Percentiles rank a stretch among this genome's conserved stretches.
These are phyloP conservation scores for Daldinia grandis DNA, from an alignment of 495 filamentous ascomycete genomes.

Conservation along the genomic window DNA sequence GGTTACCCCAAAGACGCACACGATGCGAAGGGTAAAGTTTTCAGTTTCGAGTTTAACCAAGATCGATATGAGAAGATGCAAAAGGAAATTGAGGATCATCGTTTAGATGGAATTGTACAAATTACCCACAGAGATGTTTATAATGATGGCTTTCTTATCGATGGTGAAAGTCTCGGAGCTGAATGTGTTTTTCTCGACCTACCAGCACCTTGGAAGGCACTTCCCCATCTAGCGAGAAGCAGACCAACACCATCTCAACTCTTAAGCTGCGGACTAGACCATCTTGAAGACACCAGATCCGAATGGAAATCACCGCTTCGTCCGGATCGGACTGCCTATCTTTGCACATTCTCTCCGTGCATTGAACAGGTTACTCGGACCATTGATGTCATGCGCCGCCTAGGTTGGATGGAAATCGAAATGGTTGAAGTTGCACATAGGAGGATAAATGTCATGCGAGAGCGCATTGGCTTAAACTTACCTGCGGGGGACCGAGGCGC, in stretches of 20 bases:
- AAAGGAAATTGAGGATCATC: slow-evolving; percentile 78
- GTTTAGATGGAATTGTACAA: slow-evolving; percentile 73
- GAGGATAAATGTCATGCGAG: slow-evolving; percentile 81
- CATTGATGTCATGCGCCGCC: slow-evolving; percentile 74
- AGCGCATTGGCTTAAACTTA: slow-evolving; percentile 70
- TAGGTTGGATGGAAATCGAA: slow-evolving; percentile 88
- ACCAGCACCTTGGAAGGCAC: slow-evolving; percentile 90
- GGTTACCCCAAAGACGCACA: slow-evolving; percentile 65
- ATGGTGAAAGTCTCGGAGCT: slow-evolving; percentile 67
- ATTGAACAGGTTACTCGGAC: slow-evolving; percentile 94
- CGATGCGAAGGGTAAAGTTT: slow-evolving; percentile 74
- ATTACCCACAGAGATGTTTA: slow-evolving; percentile 95
- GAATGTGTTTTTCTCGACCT: slow-evolving; percentile 91
- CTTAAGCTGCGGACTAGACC: slow-evolving; percentile 23
- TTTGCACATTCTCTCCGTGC: slow-evolving; percentile 96
- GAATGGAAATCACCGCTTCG: slow-evolving; percentile 73
- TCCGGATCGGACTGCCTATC: slow-evolving; percentile 67
- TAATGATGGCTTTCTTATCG: slow-evolving; percentile 78
- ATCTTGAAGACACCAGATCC: slow-evolving; percentile 11
- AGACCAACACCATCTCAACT: slow-evolving; percentile 45
- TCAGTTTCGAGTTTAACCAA: slow-evolving; percentile 92
- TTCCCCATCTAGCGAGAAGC: slow-evolving; percentile 80
- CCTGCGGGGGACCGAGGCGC: slow-evolving; percentile 50
- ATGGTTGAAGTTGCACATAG: slow-evolving; percentile 87
- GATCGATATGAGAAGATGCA: slow-evolving; percentile 75